Evolutionary conservation across 83 land plant genomes (phyloP), one percentile per base, ranked within the genome.

Genomic region (Diphasiastrum complanatum): DNA sequence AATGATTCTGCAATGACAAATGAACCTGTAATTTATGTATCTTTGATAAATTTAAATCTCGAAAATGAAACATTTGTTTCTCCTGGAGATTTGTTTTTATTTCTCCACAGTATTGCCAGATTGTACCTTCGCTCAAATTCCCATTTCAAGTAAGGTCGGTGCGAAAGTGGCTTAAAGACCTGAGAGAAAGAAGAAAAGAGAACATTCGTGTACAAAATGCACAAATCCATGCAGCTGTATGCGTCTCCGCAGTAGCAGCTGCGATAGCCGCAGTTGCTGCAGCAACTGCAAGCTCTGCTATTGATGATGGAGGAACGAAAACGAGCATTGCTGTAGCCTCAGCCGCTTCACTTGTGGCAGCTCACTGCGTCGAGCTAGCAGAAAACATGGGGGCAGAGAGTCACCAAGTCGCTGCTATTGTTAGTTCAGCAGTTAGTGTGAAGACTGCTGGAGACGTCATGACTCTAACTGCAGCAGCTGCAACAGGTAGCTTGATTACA

Each of bases 391-490:
- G 98, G 0, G 98, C 88, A 12, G 96, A 89, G 51, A 77, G 87
- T 4, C 96, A 93, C 1, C 96, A 88, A 37, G 54, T 93, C 26
- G 77, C 95, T 11, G 51, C 85, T 1, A 83, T 93, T 27, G 82
- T 93, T 1, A 80, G 86, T 68, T 85, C 91, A 20, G 98, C 98
- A 20, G 98, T 93, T 11, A 93, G 78, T 64, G 98, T 93, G 50
- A 62, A 82, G n/a, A 81, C 85, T 5, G 80, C 98, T 20, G 96
- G 98, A 2, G 98, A 93, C 61, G 78, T 93, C 23, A 78, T 83
- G 81, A 93, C 98, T n/a, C 51, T 93, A 6, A 93, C 98, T 22
- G 98, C 98, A 16, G 88, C 83, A 0, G 98, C 98, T 29, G 98
- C 98, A 19, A 89, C 98, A 43, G 87, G 95, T 92, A 2, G 67